Conservation (phyloP, 495 filamentous ascomycete genomes). For the Neurospora hispaniola region DNA sequence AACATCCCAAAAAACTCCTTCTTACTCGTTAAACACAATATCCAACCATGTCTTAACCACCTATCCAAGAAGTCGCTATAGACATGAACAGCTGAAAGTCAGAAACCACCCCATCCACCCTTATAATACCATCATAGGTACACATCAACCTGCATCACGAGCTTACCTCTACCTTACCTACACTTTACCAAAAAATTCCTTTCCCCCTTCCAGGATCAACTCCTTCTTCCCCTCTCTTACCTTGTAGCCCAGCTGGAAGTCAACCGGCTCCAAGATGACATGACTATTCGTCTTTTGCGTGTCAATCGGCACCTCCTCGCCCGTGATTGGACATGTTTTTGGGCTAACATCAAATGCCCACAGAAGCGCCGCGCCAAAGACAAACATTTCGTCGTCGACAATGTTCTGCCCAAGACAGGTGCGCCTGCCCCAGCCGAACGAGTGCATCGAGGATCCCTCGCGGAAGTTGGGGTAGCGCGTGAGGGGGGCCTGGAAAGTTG, state of each 20-base stretch:
- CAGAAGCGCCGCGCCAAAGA: constrained; percentile 35
- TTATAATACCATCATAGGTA: background rate
- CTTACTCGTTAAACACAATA: background rate
- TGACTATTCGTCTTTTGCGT: constrained; percentile 39
- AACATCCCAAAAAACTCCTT: background rate
- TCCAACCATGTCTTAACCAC: background rate
- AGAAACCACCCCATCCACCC: background rate
- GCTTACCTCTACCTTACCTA: background rate
- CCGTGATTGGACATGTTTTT: constrained; percentile 30
- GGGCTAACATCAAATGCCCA: constrained; percentile 40
- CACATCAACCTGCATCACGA: background rate
- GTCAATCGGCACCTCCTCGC: constrained; percentile 34
- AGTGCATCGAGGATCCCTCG: constrained; percentile 38
- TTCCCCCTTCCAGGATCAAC: constrained; percentile 27
- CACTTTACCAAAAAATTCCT: constrained; percentile 20
- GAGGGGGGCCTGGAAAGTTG: constrained; percentile 45
- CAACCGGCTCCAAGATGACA: constrained; percentile 37
- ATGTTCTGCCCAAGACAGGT: constrained; percentile 52
- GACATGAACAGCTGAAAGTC: background rate
- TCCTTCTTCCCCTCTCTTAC: constrained; percentile 22
- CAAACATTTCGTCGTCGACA: constrained; percentile 48
- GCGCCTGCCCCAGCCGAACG: constrained; percentile 54
- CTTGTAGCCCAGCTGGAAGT: constrained; percentile 31
- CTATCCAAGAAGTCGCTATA: background rate
- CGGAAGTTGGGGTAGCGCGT: constrained; percentile 41